Evolutionary conservation across 257 asterid species (phyloP).

Genomic region (Gentiana macrophylla): DNA sequence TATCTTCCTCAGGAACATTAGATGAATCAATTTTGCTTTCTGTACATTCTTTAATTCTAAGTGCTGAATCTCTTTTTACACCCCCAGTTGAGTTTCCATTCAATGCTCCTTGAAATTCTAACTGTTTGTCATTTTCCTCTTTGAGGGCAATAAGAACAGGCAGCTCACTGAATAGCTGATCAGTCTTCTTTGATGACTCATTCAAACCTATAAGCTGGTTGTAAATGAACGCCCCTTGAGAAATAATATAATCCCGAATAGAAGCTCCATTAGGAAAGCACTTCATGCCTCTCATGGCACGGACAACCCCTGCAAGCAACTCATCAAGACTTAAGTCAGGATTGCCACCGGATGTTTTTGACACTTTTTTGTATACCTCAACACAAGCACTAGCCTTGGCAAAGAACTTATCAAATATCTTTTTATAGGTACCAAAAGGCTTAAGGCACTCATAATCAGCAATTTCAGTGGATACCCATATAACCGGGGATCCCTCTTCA

Average conservation of each 20-base stretch:
- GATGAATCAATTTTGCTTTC: conserved; percentile 16
- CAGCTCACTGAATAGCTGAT: conserved; percentile 40
- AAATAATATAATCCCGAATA: conserved; percentile 60
- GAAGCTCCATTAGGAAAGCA: conserved; percentile 55
- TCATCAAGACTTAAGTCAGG: conserved; percentile 56
- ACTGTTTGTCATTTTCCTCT: conserved; percentile 42
- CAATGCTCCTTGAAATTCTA: conserved; percentile 23
- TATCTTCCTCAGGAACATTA: conserved; percentile 36
- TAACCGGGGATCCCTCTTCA: conserved; percentile 79
- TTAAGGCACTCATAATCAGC: conserved; percentile 87
- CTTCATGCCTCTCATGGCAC: conserved; percentile 65
- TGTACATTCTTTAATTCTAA: conserved; percentile 21
- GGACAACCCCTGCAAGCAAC: conserved; percentile 79
- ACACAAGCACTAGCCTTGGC: conserved; percentile 73
- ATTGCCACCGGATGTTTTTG: conserved; percentile 57
- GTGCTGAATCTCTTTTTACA: conserved; percentile 43
- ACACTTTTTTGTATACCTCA: conserved; percentile 70
- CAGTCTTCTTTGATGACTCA: conserved; percentile 54
- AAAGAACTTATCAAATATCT: conserved; percentile 59
- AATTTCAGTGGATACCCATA: conserved; percentile 75
- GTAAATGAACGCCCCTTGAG: conserved; percentile 76
- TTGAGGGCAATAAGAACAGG: conserved; percentile 53
- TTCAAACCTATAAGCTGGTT: conserved; percentile 79
- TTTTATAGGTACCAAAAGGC: conserved; percentile 71
- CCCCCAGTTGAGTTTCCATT: conserved; percentile 27